Base-by-base conservation (phyloP, 192 early-diverging fungal species). In the Coemansia sp. region DNA sequence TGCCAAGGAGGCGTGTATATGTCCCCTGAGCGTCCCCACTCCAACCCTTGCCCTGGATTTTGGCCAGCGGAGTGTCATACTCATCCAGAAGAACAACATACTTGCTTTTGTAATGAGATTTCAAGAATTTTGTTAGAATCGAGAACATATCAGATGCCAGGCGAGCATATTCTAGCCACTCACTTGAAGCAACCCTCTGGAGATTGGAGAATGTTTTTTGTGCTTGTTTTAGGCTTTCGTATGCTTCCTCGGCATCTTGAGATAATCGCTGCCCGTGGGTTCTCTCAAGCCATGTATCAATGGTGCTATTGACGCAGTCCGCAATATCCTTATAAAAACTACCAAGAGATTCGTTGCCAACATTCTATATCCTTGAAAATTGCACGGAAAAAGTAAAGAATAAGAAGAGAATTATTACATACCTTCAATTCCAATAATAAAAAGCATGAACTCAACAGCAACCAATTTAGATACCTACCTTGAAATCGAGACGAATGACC, bases 401-500 rank as follows among this genome's bases (percentile, higher is more conserved):
- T 1, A 47, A 47, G 16, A 47, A 15, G 3, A 47, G 10, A 47
- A 47, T n/a, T 15, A n/a, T 15, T 46, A 15, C 45, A 10, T 46
- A 3, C 26, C 0, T 26, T 26, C 26, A 26, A 3, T 3, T 3
- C 3, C 26, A 26, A 26, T 5, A 32, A 1, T 26, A 18, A 26
- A 56, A 26, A 4, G 36, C 22, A 18, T 36, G 4, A 3, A 26
- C 6, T 26, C 0, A 56, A 10, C 54, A 56, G 18, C 26, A 56
- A 13, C 1, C 6, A 18, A 5, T 26, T 26, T 56, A n/a, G 47
- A 49, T 60, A 67, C 67, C 46, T 36, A 69, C 58, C 60, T 69
- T 69, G 58, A 69, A 36, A 51, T 26, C 41, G 37, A 69, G 5
- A n/a, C 39, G 67, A 41, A 69, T 69, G 39, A 69, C 67, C 46